Evolutionary conservation across 2,329 filamentous ascomycete species (phyloP).

Genomic region (Fusarium pseudograminearum): DNA sequence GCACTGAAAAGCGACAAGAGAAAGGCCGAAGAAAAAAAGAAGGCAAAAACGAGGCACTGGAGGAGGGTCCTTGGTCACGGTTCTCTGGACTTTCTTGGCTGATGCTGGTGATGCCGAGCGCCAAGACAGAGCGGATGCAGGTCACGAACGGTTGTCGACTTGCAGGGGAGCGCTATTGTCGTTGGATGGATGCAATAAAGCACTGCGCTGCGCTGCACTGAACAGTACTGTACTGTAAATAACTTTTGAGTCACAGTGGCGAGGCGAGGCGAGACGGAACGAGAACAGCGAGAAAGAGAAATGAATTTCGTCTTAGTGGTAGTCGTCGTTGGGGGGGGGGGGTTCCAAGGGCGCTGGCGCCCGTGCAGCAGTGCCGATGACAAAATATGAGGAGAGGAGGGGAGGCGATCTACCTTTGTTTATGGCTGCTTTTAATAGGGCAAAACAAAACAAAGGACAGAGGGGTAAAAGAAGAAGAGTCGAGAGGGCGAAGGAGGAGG

Average conservation of each 20-base stretch:
- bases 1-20: conserved; percentile 6
- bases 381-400: conserved; percentile 24
- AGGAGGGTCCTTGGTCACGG: conserved; percentile 6
- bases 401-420: conserved; percentile 34
- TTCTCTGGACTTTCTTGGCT: conserved; percentile 30
- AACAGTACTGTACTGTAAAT: conserved; percentile 3
- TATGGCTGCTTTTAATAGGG: conserved; percentile 34
- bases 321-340: conserved; percentile 35
- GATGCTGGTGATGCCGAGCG: conserved; percentile 37
- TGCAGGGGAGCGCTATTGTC: conserved; percentile 25
- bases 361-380: conserved; percentile 36
- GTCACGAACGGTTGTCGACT: conserved; percentile 41
- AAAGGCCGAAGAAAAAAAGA: not conserved
- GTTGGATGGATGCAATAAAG: not conserved
- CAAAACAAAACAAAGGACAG: conserved; percentile 19
- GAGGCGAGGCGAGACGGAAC: conserved; percentile 1
- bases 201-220: not conserved
- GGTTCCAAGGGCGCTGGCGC: conserved; percentile 40
- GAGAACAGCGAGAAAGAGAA: not conserved
- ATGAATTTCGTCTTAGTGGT: conserved; percentile 36
- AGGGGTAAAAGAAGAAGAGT: conserved; percentile 4
- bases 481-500: not conserved
- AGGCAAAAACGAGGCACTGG: not conserved
- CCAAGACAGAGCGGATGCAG: conserved; percentile 39
- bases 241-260: conserved; percentile 18